phyloP scores from a whole-genome alignment of 495 filamentous ascomycete genomes.

The Neurospora sp. region DNA sequence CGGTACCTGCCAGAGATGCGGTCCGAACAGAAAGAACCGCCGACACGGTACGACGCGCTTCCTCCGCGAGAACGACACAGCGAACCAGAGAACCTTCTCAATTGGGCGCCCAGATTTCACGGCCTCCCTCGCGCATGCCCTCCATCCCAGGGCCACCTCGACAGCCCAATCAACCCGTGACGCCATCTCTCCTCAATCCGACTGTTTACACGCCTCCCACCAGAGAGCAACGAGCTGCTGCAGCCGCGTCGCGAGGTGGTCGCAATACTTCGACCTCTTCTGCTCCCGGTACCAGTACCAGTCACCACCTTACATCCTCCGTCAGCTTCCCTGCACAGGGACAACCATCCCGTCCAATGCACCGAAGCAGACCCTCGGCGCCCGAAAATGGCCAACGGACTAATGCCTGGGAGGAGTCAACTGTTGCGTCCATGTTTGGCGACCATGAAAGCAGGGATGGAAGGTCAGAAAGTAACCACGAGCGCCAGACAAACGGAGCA shows the following conservation, averaged over 20 bases:
- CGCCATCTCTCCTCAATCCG: not conserved
- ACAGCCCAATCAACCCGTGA: not conserved
- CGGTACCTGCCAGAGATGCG: not conserved
- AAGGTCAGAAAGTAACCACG: conserved; percentile 17
- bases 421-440: conserved; percentile 26
- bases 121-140: not conserved
- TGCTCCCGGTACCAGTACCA: not conserved
- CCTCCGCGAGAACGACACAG: not conserved
- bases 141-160: not conserved
- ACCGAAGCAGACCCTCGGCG: conserved; percentile 18
- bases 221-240: not conserved
- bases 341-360: conserved; percentile 20
- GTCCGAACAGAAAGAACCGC: not conserved
- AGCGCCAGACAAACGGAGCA: conserved; percentile 7
- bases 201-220: not conserved
- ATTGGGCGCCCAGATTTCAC: not conserved
- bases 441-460: conserved; percentile 19
- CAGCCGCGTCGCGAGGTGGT: not conserved
- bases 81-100: not conserved
- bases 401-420: conserved; percentile 30
- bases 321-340: conserved; percentile 10
- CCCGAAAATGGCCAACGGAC: conserved; percentile 13
- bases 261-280: not conserved
- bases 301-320: conserved; percentile 8
- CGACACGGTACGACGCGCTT: not conserved